A percentile compares a stretch with the other conserved stretches of the same genome.
phyloP scores from a whole-genome alignment of 2,329 filamentous ascomycete species.

The Fusarium robinianum region DNA sequence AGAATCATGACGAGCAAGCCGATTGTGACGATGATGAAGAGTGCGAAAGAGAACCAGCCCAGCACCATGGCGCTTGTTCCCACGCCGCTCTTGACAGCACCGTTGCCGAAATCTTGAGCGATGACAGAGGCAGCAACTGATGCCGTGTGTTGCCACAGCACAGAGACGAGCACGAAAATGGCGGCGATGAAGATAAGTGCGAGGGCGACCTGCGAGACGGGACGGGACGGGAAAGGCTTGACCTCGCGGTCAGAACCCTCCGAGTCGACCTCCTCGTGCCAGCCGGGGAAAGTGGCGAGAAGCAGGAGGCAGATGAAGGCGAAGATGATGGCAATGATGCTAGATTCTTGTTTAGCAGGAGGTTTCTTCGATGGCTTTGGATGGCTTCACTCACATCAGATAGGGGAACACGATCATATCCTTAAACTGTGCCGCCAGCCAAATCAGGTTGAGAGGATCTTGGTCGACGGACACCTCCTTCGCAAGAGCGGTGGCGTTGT shows the following conservation, averaged over 20 bases:
- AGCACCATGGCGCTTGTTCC: constrained; percentile 96
- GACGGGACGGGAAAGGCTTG: constrained; percentile 89
- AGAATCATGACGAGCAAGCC: constrained; percentile 95
- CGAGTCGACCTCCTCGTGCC: constrained; percentile 88
- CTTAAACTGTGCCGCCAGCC: constrained; percentile 96
- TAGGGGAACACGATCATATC: constrained; percentile 99
- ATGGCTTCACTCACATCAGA: constrained; percentile 69
- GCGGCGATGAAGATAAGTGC: constrained; percentile 85
- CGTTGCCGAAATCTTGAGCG: constrained; percentile 90
- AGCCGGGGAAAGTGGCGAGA: constrained; percentile 94
- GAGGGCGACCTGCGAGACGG: constrained; percentile 89
- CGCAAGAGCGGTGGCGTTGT: constrained; percentile 92
- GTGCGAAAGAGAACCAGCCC: constrained; percentile 94
- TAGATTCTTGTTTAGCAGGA: constrained; percentile 42
- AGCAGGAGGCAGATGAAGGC: constrained; percentile 95
- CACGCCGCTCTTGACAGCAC: constrained; percentile 82
- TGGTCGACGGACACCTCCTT: constrained; percentile 88
- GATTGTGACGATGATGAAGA: constrained; percentile 94
- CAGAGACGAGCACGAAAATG: constrained; percentile 74
- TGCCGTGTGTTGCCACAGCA: constrained; percentile 91
- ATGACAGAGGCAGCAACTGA: constrained; percentile 94
- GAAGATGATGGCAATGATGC: constrained; percentile 96
- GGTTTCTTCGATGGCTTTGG: neutral
- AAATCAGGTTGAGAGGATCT: constrained; percentile 95
- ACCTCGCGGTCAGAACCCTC: constrained; percentile 85